Evolutionary conservation across 768 basidiomycete species (phyloP), one percentile per base, ranked within the genome.

Genomic region (Tylopilus subfusipes): DNA sequence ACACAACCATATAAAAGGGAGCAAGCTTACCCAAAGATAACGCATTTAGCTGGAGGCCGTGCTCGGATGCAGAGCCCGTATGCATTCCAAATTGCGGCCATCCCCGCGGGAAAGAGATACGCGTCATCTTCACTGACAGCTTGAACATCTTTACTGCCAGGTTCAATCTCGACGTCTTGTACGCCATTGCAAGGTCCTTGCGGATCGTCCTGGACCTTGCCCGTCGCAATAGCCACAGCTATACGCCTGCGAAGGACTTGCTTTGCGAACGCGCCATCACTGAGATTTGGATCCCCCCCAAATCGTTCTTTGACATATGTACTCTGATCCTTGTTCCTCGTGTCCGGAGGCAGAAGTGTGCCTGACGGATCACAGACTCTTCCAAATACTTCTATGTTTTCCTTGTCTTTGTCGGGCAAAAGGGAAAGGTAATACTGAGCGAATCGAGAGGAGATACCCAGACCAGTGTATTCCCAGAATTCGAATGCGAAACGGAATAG

Each of bases 391-490:
- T 71, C 70, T 67, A 68, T 19, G 61, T 62, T 42, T 42, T 58
- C 53, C 16, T 33, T 38, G 27, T 75, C 74, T 25, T 80, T 79
- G 7, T 45, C 18, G 0, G 83, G 80, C 2, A 94, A 76, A 62
- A 92, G 74, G 25, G 83, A 76, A 42, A 98, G 76, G 65, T 89
- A 93, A 54, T 83, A 78, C 56, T 94, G 93, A 5, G 93, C 93
- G 19, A 88, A 73, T 8, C 96, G 84, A n/a, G n/a, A n/a, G n/a
- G n/a, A n/a, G n/a, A n/a, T n/a, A n/a, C n/a, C n/a, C n/a, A n/a
- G n/a, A n/a, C 96, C 96, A 0, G 88, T 84, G 68, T 98, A 95
- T 61, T 98, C 95, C 96, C 96, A 98, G 71, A 95, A 98, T 68
- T 92, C 80, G 67, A 90, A 96, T 9, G 90, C 93, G 7, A 86